Conservation (phyloP, 192 early-diverging fungal species). For the Entomortierella chlamydospora region DNA sequence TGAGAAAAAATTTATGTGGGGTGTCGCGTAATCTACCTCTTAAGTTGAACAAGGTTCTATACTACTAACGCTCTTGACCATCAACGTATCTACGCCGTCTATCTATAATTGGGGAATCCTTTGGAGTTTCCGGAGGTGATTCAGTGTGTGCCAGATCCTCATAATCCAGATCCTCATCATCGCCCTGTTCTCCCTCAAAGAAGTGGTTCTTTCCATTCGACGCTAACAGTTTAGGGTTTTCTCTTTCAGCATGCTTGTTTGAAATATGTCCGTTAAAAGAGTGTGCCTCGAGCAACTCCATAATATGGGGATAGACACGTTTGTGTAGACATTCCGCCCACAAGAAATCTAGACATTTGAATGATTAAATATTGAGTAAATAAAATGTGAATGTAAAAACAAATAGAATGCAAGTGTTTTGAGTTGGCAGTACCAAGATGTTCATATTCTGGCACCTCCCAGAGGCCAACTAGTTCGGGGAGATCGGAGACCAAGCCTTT, state of each 20-base stretch:
- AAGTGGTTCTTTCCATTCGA: too few relatives aligned
- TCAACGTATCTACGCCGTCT: not conserved
- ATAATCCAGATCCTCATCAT: not conserved
- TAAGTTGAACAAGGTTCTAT: not conserved
- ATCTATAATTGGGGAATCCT: not conserved
- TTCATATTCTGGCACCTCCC: conserved; percentile 80
- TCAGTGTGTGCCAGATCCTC: not conserved
- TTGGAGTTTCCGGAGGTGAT: not conserved
- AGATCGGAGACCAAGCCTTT: conserved; percentile 63
- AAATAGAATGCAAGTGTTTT: not conserved
- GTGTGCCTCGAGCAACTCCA: conserved; percentile 41
- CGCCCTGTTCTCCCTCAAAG: not conserved
- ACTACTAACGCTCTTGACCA: not conserved
- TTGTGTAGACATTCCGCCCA: conserved; percentile 61
- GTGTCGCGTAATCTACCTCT: not conserved
- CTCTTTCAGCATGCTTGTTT: not conserved
- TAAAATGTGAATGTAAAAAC: too few relatives aligned
- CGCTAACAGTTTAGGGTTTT: not conserved
- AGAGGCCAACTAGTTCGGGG: conserved; percentile 66
- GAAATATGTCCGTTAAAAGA: conserved; percentile 50
- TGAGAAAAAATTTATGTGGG: not conserved
- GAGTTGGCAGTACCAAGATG: conserved; percentile 67
- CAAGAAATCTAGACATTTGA: conserved; percentile 52
- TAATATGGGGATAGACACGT: conserved; percentile 59
- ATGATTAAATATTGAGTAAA: too few relatives aligned